Evolutionary conservation across 1,139 yeast genomes (phyloP).

Genomic region (Blastobotrys apis): DNA sequence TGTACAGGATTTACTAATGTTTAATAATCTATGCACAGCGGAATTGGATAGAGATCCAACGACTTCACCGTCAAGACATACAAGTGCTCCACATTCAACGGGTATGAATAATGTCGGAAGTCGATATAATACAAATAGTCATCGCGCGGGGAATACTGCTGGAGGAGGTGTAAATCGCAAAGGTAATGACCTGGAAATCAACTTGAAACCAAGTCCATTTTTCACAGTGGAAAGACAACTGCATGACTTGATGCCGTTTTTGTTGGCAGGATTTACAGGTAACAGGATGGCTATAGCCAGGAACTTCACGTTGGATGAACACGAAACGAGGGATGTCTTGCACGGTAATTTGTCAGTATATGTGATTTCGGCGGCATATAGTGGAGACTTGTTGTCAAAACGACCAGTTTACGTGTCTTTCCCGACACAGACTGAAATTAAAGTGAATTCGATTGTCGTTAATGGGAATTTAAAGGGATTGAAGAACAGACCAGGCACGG

Average conservation of each 20-base stretch:
- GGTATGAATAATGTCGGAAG: background rate
- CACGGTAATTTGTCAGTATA: slow-evolving; percentile 18
- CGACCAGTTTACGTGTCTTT: slow-evolving; percentile 23
- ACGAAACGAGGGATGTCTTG: slow-evolving; percentile 13
- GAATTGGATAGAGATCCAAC: background rate
- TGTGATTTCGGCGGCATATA: slow-evolving; percentile 23
- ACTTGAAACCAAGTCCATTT: slow-evolving; percentile 32
- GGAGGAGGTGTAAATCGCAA: background rate
- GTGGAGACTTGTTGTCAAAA: slow-evolving; percentile 2
- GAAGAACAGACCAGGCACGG: slow-evolving; percentile 38
- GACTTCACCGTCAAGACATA: background rate
- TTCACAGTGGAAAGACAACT: slow-evolving; percentile 24
- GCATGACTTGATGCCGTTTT: slow-evolving; percentile 25
- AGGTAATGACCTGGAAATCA: slow-evolving; percentile 8
- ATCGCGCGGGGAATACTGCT: background rate
- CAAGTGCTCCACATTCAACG: background rate
- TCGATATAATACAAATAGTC: background rate
- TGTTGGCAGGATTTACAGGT: slow-evolving; percentile 20
- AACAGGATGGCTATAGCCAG: slow-evolving; percentile 18
- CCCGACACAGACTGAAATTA: slow-evolving; percentile 27
- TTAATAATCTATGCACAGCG: background rate
- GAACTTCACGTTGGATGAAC: slow-evolving; percentile 19
- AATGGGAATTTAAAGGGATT: slow-evolving; percentile 32
- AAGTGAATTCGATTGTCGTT: slow-evolving; percentile 20
- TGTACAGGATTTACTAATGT: background rate